These are phyloP conservation scores for Mycena sp. DNA, from an alignment of 1,284 basidiomycete genomes.

Conservation along the genomic window DNA sequence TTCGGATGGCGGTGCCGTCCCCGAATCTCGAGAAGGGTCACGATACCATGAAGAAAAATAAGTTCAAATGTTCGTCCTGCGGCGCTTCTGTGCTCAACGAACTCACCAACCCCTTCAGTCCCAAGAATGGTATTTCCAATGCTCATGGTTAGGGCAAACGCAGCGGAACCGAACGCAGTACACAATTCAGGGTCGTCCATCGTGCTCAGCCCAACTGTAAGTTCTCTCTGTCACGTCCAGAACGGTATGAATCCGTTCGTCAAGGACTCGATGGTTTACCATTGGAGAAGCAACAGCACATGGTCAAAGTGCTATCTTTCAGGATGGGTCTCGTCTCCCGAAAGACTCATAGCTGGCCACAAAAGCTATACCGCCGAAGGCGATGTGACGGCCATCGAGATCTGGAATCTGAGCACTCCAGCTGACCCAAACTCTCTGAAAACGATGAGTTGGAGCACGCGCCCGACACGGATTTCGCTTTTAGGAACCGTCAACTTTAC, in stretches of 20 bases:
- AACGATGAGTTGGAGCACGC: slow-evolving; percentile 22
- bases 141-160: slow-evolving; percentile 8
- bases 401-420: slow-evolving; percentile 16
- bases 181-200: slow-evolving; percentile 13
- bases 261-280: slow-evolving; percentile 26
- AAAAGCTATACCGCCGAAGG: slow-evolving; percentile 18
- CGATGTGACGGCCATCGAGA: slow-evolving; percentile 16
- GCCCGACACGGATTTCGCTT: slow-evolving; percentile 13
- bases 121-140: slow-evolving; percentile 22
- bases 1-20: slow-evolving; percentile 8
- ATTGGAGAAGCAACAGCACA: slow-evolving; percentile 18
- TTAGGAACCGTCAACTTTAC: slow-evolving; percentile 24
- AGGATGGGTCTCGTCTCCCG: slow-evolving; percentile 16
- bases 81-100: background rate
- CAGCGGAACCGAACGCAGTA: slow-evolving; percentile 1
- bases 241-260: background rate
- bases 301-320: slow-evolving; percentile 23
- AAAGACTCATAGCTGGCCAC: slow-evolving; percentile 3
- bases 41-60: slow-evolving; percentile 5
- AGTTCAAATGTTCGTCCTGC: slow-evolving; percentile 16
- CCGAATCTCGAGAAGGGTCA: slow-evolving; percentile 19
- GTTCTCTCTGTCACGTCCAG: background rate
- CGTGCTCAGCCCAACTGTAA: slow-evolving; percentile 17
- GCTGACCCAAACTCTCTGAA: background rate
- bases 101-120: background rate